Base-by-base conservation (phyloP, 257 asterid genomes). In the Parsonsia alboflavescens region DNA sequence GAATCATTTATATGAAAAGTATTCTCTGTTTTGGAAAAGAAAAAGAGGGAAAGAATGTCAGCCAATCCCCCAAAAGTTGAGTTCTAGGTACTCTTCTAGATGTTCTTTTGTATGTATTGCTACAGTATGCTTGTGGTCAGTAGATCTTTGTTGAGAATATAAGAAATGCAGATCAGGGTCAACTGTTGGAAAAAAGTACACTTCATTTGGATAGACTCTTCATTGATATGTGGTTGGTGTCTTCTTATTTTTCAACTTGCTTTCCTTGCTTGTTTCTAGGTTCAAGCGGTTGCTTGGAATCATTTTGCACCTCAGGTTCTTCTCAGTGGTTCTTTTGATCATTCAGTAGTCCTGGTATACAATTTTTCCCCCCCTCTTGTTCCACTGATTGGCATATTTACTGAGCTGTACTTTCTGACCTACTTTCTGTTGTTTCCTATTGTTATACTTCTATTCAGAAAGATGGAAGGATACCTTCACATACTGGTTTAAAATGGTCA, bases 231-330 rank as follows among this genome's bases (percentile, higher is more conserved):
- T 22, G 19, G 5, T 33, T 63, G 13, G 26, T 33, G 3, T 16
- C n/a, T 70, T 53, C 4, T 26, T 46, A 24, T 46, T 26, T 26
- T 3, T 70, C 6, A 52, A 49, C 48, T 46, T 61, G 58, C 15
- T 49, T 19, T 2, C 16, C 44, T 68, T 68, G 17, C 24, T 72
- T 62, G 33, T 71, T 73, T 68, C 72, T 66, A 92, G 97, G 97
- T 95, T 61, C 98, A 95, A 87, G 92, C 97, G 75, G 87, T 95
- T 75, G 97, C 99, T 10, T 92, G 97, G 96, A 92, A 88, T 86
- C 87, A 73, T 72, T 79, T 79, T 78, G 82, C 81, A 13, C 96
- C 93, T 9, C 86, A 89, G 79, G 94, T 90, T 85, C 96, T 95
- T 78, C 96, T 95, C 28, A 89, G 96, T 78, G 97, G 99, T 65